Evolutionary conservation across 768 basidiomycete species (phyloP).

Genomic region (Phanerodontia chrysosporium): DNA sequence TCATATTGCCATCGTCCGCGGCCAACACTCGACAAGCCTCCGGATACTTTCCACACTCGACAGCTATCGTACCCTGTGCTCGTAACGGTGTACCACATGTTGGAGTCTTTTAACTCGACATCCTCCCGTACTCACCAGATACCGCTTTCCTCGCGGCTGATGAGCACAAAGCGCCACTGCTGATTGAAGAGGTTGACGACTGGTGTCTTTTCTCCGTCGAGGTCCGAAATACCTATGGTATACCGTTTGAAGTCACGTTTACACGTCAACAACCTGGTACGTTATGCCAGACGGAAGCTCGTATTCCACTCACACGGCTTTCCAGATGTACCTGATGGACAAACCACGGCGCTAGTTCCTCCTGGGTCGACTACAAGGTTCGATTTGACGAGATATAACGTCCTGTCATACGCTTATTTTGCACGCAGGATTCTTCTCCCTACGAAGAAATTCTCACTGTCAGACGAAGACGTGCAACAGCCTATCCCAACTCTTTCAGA

Average conservation of each 20-base stretch:
- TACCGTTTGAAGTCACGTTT: slow-evolving; percentile 87
- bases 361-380: slow-evolving; percentile 86
- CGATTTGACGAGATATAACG: slow-evolving; percentile 20
- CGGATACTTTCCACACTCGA: slow-evolving; percentile 74
- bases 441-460: slow-evolving; percentile 62
- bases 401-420: background rate
- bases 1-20: slow-evolving; percentile 53
- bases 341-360: slow-evolving; percentile 61
- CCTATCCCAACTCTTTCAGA: slow-evolving; percentile 85
- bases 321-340: slow-evolving; percentile 31
- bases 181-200: slow-evolving; percentile 47
- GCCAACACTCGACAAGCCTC: slow-evolving; percentile 25
- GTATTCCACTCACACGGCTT: background rate
- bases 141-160: slow-evolving; percentile 14
- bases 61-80: slow-evolving; percentile 85
- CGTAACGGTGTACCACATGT: slow-evolving; percentile 93
- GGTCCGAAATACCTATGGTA: slow-evolving; percentile 87
- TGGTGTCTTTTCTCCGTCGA: slow-evolving; percentile 90
- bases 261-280: slow-evolving; percentile 61
- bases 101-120: slow-evolving; percentile 81
- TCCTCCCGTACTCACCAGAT: slow-evolving; percentile 56
- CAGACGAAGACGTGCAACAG: slow-evolving; percentile 49
- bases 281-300: background rate
- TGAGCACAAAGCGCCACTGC: slow-evolving; percentile 26
- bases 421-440: slow-evolving; percentile 59